phyloP scores from a whole-genome alignment of 177 flowering plant genomes.

The Vitis hybrid region DNA sequence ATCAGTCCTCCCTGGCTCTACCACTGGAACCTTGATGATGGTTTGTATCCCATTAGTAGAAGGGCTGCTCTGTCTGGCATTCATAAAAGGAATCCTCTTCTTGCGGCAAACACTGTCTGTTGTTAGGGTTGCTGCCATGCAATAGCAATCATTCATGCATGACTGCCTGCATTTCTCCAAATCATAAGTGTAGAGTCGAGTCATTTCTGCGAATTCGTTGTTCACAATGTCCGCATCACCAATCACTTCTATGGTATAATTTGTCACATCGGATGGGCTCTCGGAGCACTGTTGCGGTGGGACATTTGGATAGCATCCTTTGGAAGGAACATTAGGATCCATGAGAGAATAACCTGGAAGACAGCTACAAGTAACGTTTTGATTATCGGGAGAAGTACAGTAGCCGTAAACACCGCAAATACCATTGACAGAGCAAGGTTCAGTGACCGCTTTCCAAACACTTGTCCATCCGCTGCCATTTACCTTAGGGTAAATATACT shows the following conservation, averaged over 20 bases:
- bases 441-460: constrained; percentile 5
- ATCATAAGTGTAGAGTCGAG: background rate
- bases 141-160: constrained; percentile 15
- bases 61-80: constrained; percentile 17
- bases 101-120: constrained; percentile 3
- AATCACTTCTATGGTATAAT: constrained; percentile 4
- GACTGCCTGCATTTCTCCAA: constrained; percentile 6
- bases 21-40: constrained; percentile 16
- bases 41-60: constrained; percentile 5
- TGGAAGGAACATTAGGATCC: constrained; percentile 19
- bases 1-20: background rate
- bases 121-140: constrained; percentile 11
- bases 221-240: constrained; percentile 7
- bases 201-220: no score
- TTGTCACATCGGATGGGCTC: background rate
- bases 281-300: constrained; percentile 7
- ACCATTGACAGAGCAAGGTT: constrained; percentile 13
- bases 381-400: constrained; percentile 16
- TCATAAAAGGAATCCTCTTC: constrained; percentile 23
- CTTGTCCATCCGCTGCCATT: constrained; percentile 13
- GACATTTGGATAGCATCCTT: constrained; percentile 21
- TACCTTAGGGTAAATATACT: constrained; percentile 7
- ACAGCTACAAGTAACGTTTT: constrained; percentile 4
- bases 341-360: constrained; percentile 16
- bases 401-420: constrained; percentile 23